These are phyloP conservation scores for Ceratobasidium sp. DNA, from an alignment of 1,284 basidiomycete genomes.

Conservation along the genomic window DNA sequence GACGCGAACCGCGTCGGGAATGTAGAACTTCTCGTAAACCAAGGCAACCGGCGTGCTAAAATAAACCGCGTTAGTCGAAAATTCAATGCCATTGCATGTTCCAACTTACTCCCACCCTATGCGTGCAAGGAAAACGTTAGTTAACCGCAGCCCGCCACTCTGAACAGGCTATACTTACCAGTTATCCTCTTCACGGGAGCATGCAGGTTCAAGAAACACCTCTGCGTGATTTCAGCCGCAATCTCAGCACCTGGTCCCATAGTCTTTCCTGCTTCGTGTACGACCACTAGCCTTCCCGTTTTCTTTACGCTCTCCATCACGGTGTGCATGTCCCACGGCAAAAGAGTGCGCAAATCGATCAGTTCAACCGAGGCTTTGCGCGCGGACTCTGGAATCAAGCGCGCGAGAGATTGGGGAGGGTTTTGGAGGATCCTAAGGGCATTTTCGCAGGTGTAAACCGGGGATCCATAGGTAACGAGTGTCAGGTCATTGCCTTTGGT, in stretches of 20 bases:
- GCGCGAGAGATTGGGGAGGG: slow-evolving; percentile 74
- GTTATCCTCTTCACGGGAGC: slow-evolving; percentile 88
- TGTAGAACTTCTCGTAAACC: slow-evolving; percentile 90
- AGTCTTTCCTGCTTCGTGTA: slow-evolving; percentile 89
- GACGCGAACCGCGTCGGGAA: slow-evolving; percentile 85
- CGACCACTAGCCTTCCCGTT: slow-evolving; percentile 86
- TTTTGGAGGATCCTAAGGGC: slow-evolving; percentile 73
- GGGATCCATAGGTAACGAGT: slow-evolving; percentile 90
- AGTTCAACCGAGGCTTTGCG: slow-evolving; percentile 83
- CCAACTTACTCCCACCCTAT: slow-evolving; percentile 40
- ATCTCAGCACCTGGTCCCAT: slow-evolving; percentile 90
- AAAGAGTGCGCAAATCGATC: slow-evolving; percentile 89
- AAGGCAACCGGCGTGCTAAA: slow-evolving; percentile 80
- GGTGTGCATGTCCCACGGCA: slow-evolving; percentile 88
- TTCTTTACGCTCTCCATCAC: slow-evolving; percentile 83
- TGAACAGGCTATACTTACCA: slow-evolving; percentile 66
- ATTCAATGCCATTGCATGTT: neutral
- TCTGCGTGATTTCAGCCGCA: slow-evolving; percentile 84
- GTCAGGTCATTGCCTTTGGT: slow-evolving; percentile 83
- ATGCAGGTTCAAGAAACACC: slow-evolving; percentile 86
- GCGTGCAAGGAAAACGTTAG: slow-evolving; percentile 7
- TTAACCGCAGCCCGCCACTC: neutral
- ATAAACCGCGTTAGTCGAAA: slow-evolving; percentile 39
- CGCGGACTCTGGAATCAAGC: slow-evolving; percentile 74
- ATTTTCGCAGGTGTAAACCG: slow-evolving; percentile 89